Evolutionary conservation across 2,329 filamentous ascomycete genomes (phyloP).

Genomic region (Colletotrichum sp.): DNA sequence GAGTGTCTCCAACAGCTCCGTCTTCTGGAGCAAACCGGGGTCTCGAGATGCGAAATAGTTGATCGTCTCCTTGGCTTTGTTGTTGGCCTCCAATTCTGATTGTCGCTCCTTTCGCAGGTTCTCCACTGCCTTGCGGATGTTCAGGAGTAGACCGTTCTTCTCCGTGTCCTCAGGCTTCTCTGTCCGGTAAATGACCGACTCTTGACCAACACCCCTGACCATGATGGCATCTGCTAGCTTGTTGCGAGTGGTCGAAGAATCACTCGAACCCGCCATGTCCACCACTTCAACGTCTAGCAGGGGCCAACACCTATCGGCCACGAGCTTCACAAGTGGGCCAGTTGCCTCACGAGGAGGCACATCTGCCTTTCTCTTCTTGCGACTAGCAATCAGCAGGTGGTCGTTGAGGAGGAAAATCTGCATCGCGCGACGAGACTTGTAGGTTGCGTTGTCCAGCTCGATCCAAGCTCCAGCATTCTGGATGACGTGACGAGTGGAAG

Average conservation of each 20-base stretch:
- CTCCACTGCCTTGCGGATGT: conserved; percentile 91
- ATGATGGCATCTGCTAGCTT: conserved; percentile 87
- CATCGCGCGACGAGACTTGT: conserved; percentile 88
- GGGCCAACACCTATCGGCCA: conserved; percentile 94
- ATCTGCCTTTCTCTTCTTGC: conserved; percentile 90
- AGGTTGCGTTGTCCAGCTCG: conserved; percentile 95
- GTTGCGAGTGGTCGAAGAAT: conserved; percentile 56
- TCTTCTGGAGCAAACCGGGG: conserved; percentile 76
- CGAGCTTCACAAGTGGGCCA: conserved; percentile 73
- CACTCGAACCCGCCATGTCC: conserved; percentile 76
- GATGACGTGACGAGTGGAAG: conserved; percentile 90
- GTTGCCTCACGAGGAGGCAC: conserved; percentile 51
- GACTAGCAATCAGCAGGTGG: conserved; percentile 86
- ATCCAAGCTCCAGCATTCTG: conserved; percentile 94
- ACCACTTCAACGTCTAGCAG: conserved; percentile 91
- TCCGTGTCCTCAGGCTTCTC: conserved; percentile 80
- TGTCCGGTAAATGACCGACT: conserved; percentile 93
- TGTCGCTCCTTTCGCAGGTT: conserved; percentile 86
- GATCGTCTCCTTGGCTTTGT: conserved; percentile 83
- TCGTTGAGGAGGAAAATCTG: conserved; percentile 95
- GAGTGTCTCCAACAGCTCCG: conserved; percentile 78
- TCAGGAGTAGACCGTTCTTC: conserved; percentile 82
- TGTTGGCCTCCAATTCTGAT: conserved; percentile 85
- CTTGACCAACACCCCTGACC: conserved; percentile 82
- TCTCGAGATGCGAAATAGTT: conserved; percentile 85